Conservation (phyloP, 805 yeast genomes). For the Suhomyces sp. region DNA sequence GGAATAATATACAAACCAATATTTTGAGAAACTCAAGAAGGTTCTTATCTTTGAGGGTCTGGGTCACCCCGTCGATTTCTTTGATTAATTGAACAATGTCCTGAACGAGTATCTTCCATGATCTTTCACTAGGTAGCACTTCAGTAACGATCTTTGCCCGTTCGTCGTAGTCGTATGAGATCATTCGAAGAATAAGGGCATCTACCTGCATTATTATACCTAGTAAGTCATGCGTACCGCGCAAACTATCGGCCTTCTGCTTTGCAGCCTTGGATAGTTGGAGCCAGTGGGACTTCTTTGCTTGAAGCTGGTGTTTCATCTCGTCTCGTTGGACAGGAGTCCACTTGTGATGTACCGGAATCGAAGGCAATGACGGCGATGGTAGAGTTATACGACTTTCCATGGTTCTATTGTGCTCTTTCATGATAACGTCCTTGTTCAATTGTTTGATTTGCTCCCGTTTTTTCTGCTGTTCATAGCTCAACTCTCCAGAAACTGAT, state of each 20-base stretch:
- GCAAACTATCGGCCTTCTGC: slow-evolving; percentile 36
- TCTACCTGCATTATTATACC: slow-evolving; percentile 36
- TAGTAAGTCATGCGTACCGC: slow-evolving; percentile 17
- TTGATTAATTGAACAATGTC: slow-evolving; percentile 23
- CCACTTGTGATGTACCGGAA: slow-evolving; percentile 1
- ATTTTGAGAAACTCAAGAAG: slow-evolving; percentile 17
- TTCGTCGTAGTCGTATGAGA: slow-evolving; percentile 39
- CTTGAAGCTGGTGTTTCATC: slow-evolving; percentile 16
- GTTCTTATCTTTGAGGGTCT: slow-evolving; percentile 12
- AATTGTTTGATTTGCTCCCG: slow-evolving; percentile 18
- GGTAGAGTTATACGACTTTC: slow-evolving; percentile 4
- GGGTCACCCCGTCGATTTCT: slow-evolving; percentile 7
- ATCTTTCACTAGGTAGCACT: slow-evolving; percentile 21
- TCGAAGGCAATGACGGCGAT: not conserved
- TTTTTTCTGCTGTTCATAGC: slow-evolving; percentile 11
- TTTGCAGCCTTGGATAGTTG: slow-evolving; percentile 34
- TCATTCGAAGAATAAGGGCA: slow-evolving; percentile 34
- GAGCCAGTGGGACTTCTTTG: slow-evolving; percentile 33
- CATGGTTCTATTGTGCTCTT: slow-evolving; percentile 10
- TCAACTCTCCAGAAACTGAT: slow-evolving; percentile 1
- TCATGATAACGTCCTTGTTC: slow-evolving; percentile 16
- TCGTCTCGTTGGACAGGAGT: slow-evolving; percentile 9
- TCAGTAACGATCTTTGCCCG: slow-evolving; percentile 23
- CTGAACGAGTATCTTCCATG: slow-evolving; percentile 35
- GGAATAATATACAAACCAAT: slow-evolving; percentile 26